Evolutionary conservation across 148 eudicot species (phyloP).

Genomic region (Gaultheria prostrata): DNA sequence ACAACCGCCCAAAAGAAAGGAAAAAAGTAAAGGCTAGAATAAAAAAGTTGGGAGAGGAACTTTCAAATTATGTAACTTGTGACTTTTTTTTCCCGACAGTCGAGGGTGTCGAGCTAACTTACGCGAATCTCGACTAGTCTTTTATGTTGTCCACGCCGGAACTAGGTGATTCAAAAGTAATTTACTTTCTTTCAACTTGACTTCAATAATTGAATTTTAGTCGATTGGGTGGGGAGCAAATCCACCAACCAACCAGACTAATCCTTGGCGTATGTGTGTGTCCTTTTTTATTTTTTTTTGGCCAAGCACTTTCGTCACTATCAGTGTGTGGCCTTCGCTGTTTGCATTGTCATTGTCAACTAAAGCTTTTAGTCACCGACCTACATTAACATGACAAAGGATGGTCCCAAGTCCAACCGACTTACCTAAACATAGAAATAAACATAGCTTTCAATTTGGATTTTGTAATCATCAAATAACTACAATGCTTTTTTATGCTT

Average conservation of each 20-base stretch:
- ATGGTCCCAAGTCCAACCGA: neutral
- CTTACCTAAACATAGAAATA: neutral
- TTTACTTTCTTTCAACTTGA: too few relatives aligned
- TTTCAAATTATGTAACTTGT: neutral
- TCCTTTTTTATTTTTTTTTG: neutral
- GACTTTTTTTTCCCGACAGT: too few relatives aligned
- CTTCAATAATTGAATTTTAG: too few relatives aligned
- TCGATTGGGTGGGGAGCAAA: too few relatives aligned
- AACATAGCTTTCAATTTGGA: neutral
- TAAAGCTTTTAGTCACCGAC: neutral
- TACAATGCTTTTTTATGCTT: neutral
- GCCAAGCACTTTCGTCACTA: neutral
- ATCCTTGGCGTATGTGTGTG: neutral
- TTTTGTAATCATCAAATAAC: neutral
- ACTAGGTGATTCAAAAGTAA: too few relatives aligned
- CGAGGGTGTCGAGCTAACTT: too few relatives aligned
- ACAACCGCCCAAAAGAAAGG: neutral
- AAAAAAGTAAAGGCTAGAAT: neutral
- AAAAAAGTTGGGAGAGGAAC: neutral
- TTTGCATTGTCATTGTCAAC: slow-evolving; percentile 2
- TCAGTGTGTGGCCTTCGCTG: neutral
- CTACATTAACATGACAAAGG: neutral
- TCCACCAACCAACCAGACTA: too few relatives aligned
- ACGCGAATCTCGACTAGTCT: too few relatives aligned
- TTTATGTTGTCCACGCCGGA: too few relatives aligned